Evolutionary conservation across 2,329 filamentous ascomycete species (phyloP).

Genomic region (Aaosphaeria pasadenensis): DNA sequence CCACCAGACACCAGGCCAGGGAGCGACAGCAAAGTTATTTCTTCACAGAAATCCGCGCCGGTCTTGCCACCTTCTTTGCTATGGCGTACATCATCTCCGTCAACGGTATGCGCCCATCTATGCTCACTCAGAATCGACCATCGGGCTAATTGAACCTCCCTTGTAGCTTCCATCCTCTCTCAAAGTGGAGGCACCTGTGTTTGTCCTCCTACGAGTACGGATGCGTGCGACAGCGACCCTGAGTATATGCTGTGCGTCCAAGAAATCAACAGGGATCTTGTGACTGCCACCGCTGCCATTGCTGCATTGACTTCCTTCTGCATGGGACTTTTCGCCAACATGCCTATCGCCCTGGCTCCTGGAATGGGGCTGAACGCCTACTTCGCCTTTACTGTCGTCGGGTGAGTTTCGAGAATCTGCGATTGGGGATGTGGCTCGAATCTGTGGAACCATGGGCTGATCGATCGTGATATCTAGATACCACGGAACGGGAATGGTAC

Average conservation of each 20-base stretch:
- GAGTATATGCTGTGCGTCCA: conserved; percentile 63
- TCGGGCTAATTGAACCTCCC: not conserved
- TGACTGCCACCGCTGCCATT: conserved; percentile 83
- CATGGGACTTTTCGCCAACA: conserved; percentile 80
- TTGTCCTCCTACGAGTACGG: conserved; percentile 51
- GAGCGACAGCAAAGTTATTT: conserved; percentile 75
- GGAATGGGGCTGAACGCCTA: conserved; percentile 86
- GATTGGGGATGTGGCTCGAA: conserved; percentile 50
- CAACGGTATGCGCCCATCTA: conserved; percentile 42
- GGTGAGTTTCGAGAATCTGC: conserved; percentile 56
- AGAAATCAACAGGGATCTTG: conserved; percentile 70
- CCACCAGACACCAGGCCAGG: conserved; percentile 49
- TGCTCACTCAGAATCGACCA: not conserved
- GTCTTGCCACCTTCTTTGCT: conserved; percentile 64
- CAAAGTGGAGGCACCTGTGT: conserved; percentile 74
- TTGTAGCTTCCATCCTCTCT: conserved; percentile 59
- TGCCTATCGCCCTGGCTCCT: conserved; percentile 71
- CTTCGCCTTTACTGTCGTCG: conserved; percentile 79
- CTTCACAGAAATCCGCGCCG: conserved; percentile 80
- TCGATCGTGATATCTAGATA: not conserved
- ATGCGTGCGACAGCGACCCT: conserved; percentile 54
- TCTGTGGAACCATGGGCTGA: not conserved
- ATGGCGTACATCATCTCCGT: conserved; percentile 61
- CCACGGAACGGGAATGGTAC: conserved; percentile 49
- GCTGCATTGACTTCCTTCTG: conserved; percentile 74